These are phyloP conservation scores for Isabelozyma heimii DNA, from an alignment of 805 yeast genomes.

Conservation along the genomic window DNA sequence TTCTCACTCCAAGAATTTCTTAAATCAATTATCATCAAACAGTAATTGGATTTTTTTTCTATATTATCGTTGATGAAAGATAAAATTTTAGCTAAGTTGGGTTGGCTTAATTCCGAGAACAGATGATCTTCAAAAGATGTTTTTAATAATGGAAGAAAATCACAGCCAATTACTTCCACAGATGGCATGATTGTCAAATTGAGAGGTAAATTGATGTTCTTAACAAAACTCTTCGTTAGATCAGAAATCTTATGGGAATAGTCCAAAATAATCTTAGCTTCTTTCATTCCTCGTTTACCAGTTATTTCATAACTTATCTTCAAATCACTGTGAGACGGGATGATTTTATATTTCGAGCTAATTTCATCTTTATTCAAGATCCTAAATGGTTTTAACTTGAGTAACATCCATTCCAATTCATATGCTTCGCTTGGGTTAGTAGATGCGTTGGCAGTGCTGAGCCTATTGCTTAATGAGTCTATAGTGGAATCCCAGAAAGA, in stretches of 20 bases:
- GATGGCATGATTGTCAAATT: slow-evolving; percentile 69
- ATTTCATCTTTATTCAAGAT: slow-evolving; percentile 48
- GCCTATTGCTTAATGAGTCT: slow-evolving; percentile 57
- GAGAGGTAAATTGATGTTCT: slow-evolving; percentile 66
- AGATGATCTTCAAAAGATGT: neutral
- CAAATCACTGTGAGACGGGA: slow-evolving; percentile 41
- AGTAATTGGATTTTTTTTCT: slow-evolving; percentile 47
- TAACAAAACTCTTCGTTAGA: slow-evolving; percentile 28
- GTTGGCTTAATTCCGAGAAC: neutral
- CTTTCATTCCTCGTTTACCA: slow-evolving; percentile 73
- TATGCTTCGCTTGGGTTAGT: slow-evolving; percentile 53
- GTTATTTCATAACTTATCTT: slow-evolving; percentile 54
- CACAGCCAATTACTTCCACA: slow-evolving; percentile 72
- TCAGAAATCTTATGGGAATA: slow-evolving; percentile 43
- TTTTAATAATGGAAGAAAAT: slow-evolving; percentile 51
- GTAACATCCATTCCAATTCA: slow-evolving; percentile 69
- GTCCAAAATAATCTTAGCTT: slow-evolving; percentile 62
- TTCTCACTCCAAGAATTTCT: slow-evolving; percentile 77
- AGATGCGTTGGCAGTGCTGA: slow-evolving; percentile 29
- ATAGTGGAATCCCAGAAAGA: slow-evolving; percentile 72
- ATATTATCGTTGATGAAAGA: slow-evolving; percentile 18
- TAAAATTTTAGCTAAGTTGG: slow-evolving; percentile 24
- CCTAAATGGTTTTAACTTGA: slow-evolving; percentile 55
- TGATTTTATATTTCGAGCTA: slow-evolving; percentile 30
- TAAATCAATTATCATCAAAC: slow-evolving; percentile 68